Base-by-base conservation (phyloP, 2,329 filamentous ascomycete genomes). In the Penicillium sp. region DNA sequence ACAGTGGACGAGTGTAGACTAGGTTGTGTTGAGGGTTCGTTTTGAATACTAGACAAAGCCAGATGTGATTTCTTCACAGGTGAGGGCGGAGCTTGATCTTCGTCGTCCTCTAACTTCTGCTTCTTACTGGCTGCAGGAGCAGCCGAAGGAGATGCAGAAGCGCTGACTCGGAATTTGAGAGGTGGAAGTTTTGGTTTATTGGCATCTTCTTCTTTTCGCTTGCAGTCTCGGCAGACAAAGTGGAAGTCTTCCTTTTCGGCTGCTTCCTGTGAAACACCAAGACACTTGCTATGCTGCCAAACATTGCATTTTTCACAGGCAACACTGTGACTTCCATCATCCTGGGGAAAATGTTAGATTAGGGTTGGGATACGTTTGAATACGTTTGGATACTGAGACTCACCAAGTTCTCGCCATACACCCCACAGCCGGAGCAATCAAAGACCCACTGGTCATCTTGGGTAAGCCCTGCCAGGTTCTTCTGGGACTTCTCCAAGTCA, bases 201-300 rank as follows among this genome's bases (percentile, higher is more conserved):
- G 19, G 81, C 80, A 53, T 86, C 84, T 65, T 88, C 81, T 61
- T 86, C 84, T 58, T 86, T 87, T 17, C 83, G 86, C 66, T 85
- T 86, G 78, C 94, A 99, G 48, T 88, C 86, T 35, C 79, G 79
- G 77, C 93, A 97, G 63, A 96, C 75, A 69, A 96, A 96, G 60
- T 90, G 87, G 69, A 97, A 97, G 64, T 95, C 90, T 1, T 91
- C 86, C 47, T 87, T 82, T 63, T 96, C 93, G 0, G 92, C 93
- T 61, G 93, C 89, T 59, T 83, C 79, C 67, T 95, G 85, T 46
- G 84, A 84, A 62, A 97, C 89, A 41, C 88, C 89, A 59, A 96
- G 84, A 71, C 94, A 99, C 68, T 89, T 91, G 80, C 92, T 96
- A 71, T 99, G 94, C 73, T 97, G 93, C 94, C 94, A 99, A 48